phyloP scores from a whole-genome alignment of 2,329 filamentous ascomycete species.

The Fusarium begoniae region DNA sequence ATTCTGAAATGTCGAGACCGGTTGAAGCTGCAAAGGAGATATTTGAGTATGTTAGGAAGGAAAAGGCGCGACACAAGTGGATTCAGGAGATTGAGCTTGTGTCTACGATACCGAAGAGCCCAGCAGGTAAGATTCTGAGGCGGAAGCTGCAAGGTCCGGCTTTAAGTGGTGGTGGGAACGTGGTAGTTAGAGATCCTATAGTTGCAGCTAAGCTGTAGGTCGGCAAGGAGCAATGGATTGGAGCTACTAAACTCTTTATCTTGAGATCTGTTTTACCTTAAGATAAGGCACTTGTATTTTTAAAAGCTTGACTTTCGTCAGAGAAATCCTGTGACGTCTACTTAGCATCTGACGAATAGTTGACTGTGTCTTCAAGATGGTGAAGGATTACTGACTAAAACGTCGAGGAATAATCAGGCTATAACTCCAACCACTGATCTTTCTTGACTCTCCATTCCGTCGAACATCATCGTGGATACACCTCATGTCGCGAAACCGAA shows the following conservation, averaged over 20 bases:
- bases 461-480: accelerated
- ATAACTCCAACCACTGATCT: background rate
- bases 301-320: accelerated
- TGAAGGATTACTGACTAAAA: accelerated
- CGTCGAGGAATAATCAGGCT: accelerated
- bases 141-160: background rate
- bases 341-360: accelerated
- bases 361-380: too few species aligned
- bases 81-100: constrained; percentile 9
- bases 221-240: accelerated
- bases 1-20: accelerated
- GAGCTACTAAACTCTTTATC: too few species aligned
- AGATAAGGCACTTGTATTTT: too few species aligned
- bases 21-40: background rate
- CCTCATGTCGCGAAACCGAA: accelerated
- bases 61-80: background rate
- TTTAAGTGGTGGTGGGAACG: accelerated
- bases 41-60: background rate
- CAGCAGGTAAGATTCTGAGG: background rate
- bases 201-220: background rate
- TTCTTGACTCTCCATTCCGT: background rate
- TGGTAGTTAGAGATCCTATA: background rate
- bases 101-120: background rate
- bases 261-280: too few species aligned
- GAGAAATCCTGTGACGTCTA: too few species aligned